Evolutionary conservation across 768 basidiomycete genomes (phyloP), one percentile per base, ranked within the genome.

Genomic region (Macrolepiota fuliginosa): DNA sequence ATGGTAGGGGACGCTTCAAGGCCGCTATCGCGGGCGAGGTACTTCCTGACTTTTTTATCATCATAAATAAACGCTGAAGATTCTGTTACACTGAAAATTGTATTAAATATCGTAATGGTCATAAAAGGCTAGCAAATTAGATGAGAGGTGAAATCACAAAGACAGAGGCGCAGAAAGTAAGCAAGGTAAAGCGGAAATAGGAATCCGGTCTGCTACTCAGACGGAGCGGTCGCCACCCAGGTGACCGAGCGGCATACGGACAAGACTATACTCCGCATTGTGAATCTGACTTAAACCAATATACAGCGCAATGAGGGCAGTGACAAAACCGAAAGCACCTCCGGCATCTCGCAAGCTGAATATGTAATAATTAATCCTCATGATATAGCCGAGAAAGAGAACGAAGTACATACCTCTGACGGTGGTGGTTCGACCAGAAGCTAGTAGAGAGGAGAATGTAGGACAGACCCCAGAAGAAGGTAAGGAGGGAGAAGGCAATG

Each of bases 381-480:
- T 50, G 12, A 42, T 25, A 12, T 19, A n/a, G 36, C 15, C 10
- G 37, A n/a, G 5, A 29, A 32, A 10, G 27, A 39, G 39, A 24
- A 32, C 7, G 7, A 7, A 3, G 29, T 15, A 51, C 63, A 13
- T 51, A 64, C 63, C 46, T 32, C 19, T 55, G 32, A 6, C n/a
- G 15, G 53, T 59, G 58, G 3, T 7, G 29, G n/a, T 19, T 32
- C 45, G 47, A 67, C 70, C 76, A 80, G 66, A 71, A 67, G 65
- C 80, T 79, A 11, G 72, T 64, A 4, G 74, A 76, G 45, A 85
- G 76, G 15, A 84, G 61, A 45, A 79, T 45, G 74, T 83, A 88
- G 5, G 86, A 87, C 54, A 82, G 61, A 29, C 73, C 76, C 22
- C 88, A 79, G 79, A 75, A 83, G 71, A 76, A 71, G 69, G 88